Percentiles rank a stretch among this genome's conserved stretches.
Conservation (phyloP, 140 eudicot species). For the Anethum foeniculum region DNA sequence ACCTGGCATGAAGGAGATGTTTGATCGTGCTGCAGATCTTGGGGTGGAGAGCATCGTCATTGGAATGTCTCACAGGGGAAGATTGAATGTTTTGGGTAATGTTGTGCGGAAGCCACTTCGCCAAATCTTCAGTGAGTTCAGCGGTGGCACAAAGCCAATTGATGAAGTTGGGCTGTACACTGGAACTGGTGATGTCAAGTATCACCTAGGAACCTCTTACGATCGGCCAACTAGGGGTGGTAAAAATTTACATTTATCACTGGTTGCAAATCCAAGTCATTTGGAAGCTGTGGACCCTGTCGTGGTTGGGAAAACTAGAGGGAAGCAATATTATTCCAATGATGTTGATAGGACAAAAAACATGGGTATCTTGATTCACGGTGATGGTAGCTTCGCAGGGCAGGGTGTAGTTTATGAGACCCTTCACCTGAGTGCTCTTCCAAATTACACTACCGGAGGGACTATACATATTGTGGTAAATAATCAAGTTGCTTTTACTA, state of each 20-base stretch:
- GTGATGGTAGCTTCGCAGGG: constrained; percentile 92
- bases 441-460: constrained; percentile 90
- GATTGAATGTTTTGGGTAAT: constrained; percentile 76
- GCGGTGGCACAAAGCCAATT: constrained; percentile 65
- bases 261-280: constrained; percentile 93
- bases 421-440: constrained; percentile 78
- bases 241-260: constrained; percentile 64
- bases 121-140: constrained; percentile 74
- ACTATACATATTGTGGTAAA: constrained; percentile 85
- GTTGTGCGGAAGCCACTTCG: constrained; percentile 77
- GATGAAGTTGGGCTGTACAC: constrained; percentile 83
- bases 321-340: constrained; percentile 70
- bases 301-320: constrained; percentile 82
- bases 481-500: constrained; percentile 92
- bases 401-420: constrained; percentile 93
- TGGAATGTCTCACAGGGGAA: constrained; percentile 91
- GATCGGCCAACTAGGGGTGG: constrained; percentile 95
- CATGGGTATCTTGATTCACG: constrained; percentile 74
- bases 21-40: constrained; percentile 83
- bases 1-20: constrained; percentile 98
- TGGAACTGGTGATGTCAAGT: constrained; percentile 89
- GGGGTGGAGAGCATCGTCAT: constrained; percentile 93
- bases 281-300: constrained; percentile 92
- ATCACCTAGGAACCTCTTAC: constrained; percentile 88
- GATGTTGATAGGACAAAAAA: constrained; percentile 66